Evolutionary conservation across 2,329 filamentous ascomycete species (phyloP), one percentile per base, ranked within the genome.

Genomic region (Fusarium sororula): DNA sequence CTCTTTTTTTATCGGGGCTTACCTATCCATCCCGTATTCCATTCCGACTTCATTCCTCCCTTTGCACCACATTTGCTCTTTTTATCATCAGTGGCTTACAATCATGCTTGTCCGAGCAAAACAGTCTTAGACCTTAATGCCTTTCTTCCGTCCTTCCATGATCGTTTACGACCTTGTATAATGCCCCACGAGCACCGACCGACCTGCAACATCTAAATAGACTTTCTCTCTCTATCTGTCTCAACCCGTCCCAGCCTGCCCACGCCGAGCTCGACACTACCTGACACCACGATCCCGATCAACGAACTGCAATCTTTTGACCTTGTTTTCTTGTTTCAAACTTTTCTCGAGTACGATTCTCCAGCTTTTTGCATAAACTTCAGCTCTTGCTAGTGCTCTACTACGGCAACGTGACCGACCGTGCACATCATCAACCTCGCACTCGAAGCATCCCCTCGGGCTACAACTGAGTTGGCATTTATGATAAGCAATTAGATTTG

Each of bases 401-500:
- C 60, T 37, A 62, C 68, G 26, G 47, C 56, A 64, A 66, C 58
- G 57, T 75, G 54, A 70, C 62, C 51, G 57, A 60, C 59, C 72
- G 72, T 75, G 73, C 73, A 75, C 70, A 62, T 60, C 50, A 57
- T 63, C 73, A 74, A 69, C 50, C 63, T 75, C 62, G 55, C 62
- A 69, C 63, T 74, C 69, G 45, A 67, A 59, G 69, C 62, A 58
- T 67, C 28, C 28, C 60, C 68, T 50, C 50, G 47, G 58, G 60
- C 69, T 76, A 63, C 55, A 58, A 63, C 44, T 58, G 47, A 72
- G 66, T 66, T 76, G 69, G 73, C 66, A 67, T 78, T 70, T 70
- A 76, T 78, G 76, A 79, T 68, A 77, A 68, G 47, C 63, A 54
- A 66, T 67, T 65, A 68, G 75, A 82, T 79, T 76, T 90, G 89